Percentiles rank a stretch among this genome's conserved stretches.
phyloP scores from a whole-genome alignment of 345 rosid species.

The Moricandia moricandioides region DNA sequence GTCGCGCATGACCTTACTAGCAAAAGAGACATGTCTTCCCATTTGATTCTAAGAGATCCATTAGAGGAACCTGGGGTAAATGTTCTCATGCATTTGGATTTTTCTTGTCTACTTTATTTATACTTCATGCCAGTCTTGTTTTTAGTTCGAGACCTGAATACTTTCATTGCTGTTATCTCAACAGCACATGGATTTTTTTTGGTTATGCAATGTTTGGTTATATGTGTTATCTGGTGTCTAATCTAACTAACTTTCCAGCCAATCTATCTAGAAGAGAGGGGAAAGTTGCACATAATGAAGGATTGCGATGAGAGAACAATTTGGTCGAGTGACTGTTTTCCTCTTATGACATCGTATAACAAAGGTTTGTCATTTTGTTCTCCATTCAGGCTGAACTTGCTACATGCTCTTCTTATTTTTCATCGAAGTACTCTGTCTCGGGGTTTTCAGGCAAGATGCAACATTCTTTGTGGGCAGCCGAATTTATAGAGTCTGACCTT shows the following conservation, averaged over 20 bases:
- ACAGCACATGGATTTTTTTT: not conserved
- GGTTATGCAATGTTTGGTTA: slow-evolving; percentile 14
- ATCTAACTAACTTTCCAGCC: slow-evolving; percentile 45
- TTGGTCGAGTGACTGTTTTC: slow-evolving; percentile 80
- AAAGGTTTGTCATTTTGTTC: slow-evolving; percentile 51
- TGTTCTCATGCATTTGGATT: slow-evolving; percentile 5
- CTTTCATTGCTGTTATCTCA: not conserved
- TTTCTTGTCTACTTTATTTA: slow-evolving; percentile 16
- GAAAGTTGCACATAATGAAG: slow-evolving; percentile 69
- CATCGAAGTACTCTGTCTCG: slow-evolving; percentile 19
- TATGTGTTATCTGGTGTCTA: slow-evolving; percentile 8
- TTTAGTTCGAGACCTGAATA: not conserved
- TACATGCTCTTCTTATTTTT: not conserved
- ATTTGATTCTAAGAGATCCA: slow-evolving; percentile 74
- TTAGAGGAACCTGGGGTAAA: slow-evolving; percentile 82
- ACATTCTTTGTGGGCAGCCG: slow-evolving; percentile 88
- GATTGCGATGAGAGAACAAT: slow-evolving; percentile 89
- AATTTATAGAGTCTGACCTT: slow-evolving; percentile 53
- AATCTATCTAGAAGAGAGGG: slow-evolving; percentile 81
- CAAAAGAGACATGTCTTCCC: slow-evolving; percentile 68
- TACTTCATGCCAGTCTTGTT: slow-evolving; percentile 19
- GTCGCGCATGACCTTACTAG: slow-evolving; percentile 42
- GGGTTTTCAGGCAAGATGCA: slow-evolving; percentile 77
- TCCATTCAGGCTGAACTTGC: slow-evolving; percentile 10
- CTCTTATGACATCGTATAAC: slow-evolving; percentile 85